Evolutionary conservation across 148 eudicot genomes (phyloP), one percentile per base, ranked within the genome.

Genomic region (Euryodendron excelsum): DNA sequence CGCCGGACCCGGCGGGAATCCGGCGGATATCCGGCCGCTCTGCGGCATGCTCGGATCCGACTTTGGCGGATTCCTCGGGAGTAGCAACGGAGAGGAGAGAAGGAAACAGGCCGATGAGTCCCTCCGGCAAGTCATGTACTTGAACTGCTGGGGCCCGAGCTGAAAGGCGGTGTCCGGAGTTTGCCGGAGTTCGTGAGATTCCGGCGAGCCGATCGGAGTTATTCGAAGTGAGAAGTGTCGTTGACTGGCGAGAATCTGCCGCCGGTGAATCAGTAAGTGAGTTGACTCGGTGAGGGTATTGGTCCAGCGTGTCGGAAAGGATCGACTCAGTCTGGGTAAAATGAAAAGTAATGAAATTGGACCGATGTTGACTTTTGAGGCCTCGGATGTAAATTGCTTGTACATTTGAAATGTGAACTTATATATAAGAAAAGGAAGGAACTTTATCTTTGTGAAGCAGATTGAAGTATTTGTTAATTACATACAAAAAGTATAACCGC

Each of bases 91-190:
- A 5, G 82, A 80, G 64, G 78, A 83, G 53, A 78, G 37, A 41
- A 75, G 80, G 44, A 71, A 69, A 31, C 85, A 80, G 34, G 31
- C 89, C 55, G 92, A 91, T 5, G 89, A 89, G 23, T 89, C 92
- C 0, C 85, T 91, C 79, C 88, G 84, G 66, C 88, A 83, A 59
- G 94, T 89, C 56, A 87, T 89, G 94, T 89, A 87, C 79, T 50
- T 91, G 77, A 89, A 82, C 80, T 89, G 92, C 64, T 91, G 94
- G 94, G 92, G 88, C 39, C 92, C 76, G 28, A 84, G 86, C 85
- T 91, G 72, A 85, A 18, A 5, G 5, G 34, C 14, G 18, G 28
- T 4, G 28, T 17, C 65, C 3, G 17, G 11, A 30, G 21, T 4
- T 47, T 10, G 60, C 60, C 44, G 75, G 75, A 1, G 75, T 27